phyloP scores from a whole-genome alignment of 495 filamentous ascomycete species.

The Aspergillus egyptiacus region DNA sequence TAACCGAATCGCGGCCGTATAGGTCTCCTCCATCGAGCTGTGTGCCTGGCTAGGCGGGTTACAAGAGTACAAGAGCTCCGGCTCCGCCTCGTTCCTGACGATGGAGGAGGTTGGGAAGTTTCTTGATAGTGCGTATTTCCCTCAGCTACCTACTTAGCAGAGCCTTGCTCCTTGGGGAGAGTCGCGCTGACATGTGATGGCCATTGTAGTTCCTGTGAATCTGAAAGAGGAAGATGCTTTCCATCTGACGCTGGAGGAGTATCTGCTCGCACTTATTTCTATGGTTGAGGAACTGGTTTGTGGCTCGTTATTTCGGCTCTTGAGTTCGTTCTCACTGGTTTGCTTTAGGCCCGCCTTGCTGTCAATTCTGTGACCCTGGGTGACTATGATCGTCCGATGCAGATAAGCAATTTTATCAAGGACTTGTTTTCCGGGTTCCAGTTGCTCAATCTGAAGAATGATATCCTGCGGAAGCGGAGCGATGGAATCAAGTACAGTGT shows the following conservation, averaged over 20 bases:
- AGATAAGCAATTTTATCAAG: constrained; percentile 89
- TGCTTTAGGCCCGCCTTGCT: constrained; percentile 74
- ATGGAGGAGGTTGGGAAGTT: constrained; percentile 81
- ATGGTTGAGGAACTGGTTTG: constrained; percentile 82
- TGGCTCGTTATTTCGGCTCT: background rate
- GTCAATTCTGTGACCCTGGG: constrained; percentile 93
- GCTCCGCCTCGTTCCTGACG: constrained; percentile 57
- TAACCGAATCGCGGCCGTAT: background rate
- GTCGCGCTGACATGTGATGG: background rate
- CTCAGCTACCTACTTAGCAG: background rate
- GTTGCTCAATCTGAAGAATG: constrained; percentile 94
- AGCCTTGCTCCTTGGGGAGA: too few relatives aligned
- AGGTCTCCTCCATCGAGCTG: constrained; percentile 63
- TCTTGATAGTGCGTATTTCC: constrained; percentile 54
- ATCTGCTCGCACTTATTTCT: constrained; percentile 76
- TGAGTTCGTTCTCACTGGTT: constrained; percentile 4
- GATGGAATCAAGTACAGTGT: constrained; percentile 95
- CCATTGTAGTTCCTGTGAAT: constrained; percentile 79
- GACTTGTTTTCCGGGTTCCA: constrained; percentile 94
- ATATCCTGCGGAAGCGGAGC: constrained; percentile 75
- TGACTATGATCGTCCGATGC: constrained; percentile 73
- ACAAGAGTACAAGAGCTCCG: constrained; percentile 35
- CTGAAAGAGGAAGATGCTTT: constrained; percentile 85
- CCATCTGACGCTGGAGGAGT: constrained; percentile 95
- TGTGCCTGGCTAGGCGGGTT: constrained; percentile 72